Base-by-base conservation (phyloP, 2,329 filamentous ascomycete genomes). In the Knoxdaviesia proteae region DNA sequence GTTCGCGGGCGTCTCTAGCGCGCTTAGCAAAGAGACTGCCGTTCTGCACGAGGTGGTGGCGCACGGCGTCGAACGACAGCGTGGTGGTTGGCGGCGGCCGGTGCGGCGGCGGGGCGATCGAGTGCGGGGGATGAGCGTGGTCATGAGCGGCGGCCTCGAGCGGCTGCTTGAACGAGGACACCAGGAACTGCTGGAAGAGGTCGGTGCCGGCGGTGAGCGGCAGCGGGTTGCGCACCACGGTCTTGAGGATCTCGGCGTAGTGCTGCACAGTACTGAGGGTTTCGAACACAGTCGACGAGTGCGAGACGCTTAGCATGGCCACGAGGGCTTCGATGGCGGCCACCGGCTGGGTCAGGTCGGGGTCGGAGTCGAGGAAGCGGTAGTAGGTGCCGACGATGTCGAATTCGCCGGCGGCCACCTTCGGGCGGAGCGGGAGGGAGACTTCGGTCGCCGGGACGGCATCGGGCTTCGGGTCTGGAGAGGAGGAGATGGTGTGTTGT, bases 281-380 rank as follows among this genome's bases (percentile, higher is more conserved):
- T 65, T 98, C 90, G 62, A 81, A 88, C 52, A 94, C 84, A 45
- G 90, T 98, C 29, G 78, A 81, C 6, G 84, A 79, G 47, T 78
- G 77, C 39, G 78, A 81, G 49, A 80, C 71, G 54, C 80, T 78
- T 46, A 96, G 80, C 47, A 90, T 79, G 54, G 80, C 75, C 50
- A 96, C 90, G 46, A 98, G 71, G 32, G 86, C 78, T 62, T 93
- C 84, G 56, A 94, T 94, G 46, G 87, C 86, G 20, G 90, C 90
- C 44, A 98, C 83, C 48, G 90, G 87, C 74, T 94, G 94, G 34
- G 88, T 94, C 42, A 96, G 71, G 47, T 93, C 83, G 7, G 80
- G 70, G 57, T 96, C 86, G 42, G 68, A 64, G 47, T 61, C 57
- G 41, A 75, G 67, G 46, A 74, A 64, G 46, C 60, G 58, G 49